These are phyloP conservation scores for Geranium incanum DNA, from an alignment of 441 rosid genomes.

Conservation along the genomic window DNA sequence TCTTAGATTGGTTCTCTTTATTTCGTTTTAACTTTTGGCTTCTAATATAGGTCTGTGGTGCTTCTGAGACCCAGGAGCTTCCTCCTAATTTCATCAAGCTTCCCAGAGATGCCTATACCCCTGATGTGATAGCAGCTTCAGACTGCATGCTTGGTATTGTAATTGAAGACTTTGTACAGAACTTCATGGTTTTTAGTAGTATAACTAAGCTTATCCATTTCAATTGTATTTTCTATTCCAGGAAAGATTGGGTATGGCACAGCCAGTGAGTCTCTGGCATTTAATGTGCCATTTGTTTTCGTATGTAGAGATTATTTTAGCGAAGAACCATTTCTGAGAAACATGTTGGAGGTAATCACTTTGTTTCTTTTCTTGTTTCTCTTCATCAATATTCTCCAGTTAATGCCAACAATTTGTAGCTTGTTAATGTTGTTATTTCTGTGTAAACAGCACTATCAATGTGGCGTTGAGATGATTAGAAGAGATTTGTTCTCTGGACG, in stretches of 20 bases:
- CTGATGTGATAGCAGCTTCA: conserved; percentile 97
- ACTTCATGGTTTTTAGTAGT: conserved; percentile 11
- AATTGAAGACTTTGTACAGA: background rate
- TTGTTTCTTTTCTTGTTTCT: background rate
- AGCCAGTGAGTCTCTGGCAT: conserved; percentile 93
- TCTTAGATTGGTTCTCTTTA: background rate
- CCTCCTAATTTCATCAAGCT: conserved; percentile 92
- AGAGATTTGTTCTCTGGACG: conserved; percentile 92
- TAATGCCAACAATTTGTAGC: background rate
- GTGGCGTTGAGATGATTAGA: conserved; percentile 99
- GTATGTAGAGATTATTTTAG: conserved; percentile 98
- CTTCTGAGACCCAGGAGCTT: conserved; percentile 77
- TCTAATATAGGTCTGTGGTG: conserved; percentile 79
- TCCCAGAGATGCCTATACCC: conserved; percentile 92
- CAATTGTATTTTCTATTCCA: conserved; percentile 26
- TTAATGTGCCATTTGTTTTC: conserved; percentile 89
- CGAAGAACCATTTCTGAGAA: conserved; percentile 94
- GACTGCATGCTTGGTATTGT: conserved; percentile 97
- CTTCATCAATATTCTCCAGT: background rate
- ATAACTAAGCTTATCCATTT: background rate
- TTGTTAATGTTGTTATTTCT: conserved; percentile 16
- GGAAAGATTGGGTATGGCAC: conserved; percentile 99
- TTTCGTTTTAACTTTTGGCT: conserved; percentile 7
- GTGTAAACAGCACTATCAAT: conserved; percentile 64
- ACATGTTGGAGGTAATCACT: conserved; percentile 85